Evolutionary conservation across 2,329 filamentous ascomycete genomes (phyloP), one percentile per base, ranked within the genome.

Genomic region (Calonectria henricotiae): DNA sequence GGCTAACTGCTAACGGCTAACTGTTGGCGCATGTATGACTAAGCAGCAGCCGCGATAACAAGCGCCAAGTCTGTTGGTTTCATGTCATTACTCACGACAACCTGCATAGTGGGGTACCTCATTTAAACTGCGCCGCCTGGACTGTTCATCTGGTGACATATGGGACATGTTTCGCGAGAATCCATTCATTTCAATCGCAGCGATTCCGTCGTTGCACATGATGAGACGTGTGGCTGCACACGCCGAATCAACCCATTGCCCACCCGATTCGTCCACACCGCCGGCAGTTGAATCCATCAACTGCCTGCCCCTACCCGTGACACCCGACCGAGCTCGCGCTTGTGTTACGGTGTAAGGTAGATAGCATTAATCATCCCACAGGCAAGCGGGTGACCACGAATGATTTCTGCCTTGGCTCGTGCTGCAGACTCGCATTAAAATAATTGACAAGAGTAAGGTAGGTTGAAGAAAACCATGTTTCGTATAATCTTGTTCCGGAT

Each of bases 321-420:
- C 20, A 58, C 39, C 51, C 35, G 51, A 39, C 32, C n/a, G 23
- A 23, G 32, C 23, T 8, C 3, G 17, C 15, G 32, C 12, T 25
- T 39, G 51, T 25, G 51, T 51, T 17, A 51, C 47, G 47, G 47
- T 51, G 46, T 17, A 32, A 25, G 12, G n/a, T 27, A 15, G 20
- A 23, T 17, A 9, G 32, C 30, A 55, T 8, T 15, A 35, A 55
- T 12, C 27, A 25, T 30, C 9, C 51, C 51, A 37, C 51, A 55
- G 30, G n/a, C 20, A 32, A 15, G 32, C 12, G 12, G 13, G 35
- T 25, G 20, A 39, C 37, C 32, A 37, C 51, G 51, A 39, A 39
- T 37, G 5, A 58, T 39, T 49, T 58, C 23, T 39, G 3, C 51
- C 8, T 58, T 58, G 51, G 51, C 51, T 58, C 51, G 51, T 58